Percentiles rank a stretch among this genome's conserved stretches.
phyloP scores from a whole-genome alignment of 2,329 filamentous ascomycete species.

The Rachicladosporium sp. region DNA sequence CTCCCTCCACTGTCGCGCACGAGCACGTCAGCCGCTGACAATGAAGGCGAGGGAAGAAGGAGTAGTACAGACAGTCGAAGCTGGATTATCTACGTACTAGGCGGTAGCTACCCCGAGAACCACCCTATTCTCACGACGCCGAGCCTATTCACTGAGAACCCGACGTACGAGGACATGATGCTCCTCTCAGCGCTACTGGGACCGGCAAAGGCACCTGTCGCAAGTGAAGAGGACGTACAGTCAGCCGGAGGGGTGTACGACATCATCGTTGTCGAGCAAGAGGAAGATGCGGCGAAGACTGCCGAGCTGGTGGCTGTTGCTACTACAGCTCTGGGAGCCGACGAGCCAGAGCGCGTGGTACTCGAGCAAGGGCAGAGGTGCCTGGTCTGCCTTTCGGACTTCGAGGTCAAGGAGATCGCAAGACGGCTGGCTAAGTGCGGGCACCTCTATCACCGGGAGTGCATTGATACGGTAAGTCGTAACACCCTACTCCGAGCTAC shows the following conservation, averaged over 20 bases:
- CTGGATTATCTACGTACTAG: constrained; percentile 62
- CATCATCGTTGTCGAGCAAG: constrained; percentile 26
- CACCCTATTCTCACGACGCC: constrained; percentile 59
- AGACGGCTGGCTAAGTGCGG: constrained; percentile 50
- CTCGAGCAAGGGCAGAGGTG: constrained; percentile 40
- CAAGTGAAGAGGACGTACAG: constrained; percentile 50
- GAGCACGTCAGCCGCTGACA: constrained; percentile 17
- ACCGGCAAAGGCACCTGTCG: constrained; percentile 56
- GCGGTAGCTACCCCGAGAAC: constrained; percentile 57
- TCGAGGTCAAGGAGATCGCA: constrained; percentile 49
- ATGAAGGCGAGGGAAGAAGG: constrained; percentile 10
- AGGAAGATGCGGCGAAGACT: constrained; percentile 9
- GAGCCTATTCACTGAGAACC: constrained; percentile 57
- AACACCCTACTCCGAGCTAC: background rate
- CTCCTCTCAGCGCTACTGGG: constrained; percentile 54
- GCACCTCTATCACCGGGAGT: constrained; percentile 56
- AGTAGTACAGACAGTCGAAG: constrained; percentile 41
- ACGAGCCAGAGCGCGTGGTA: constrained; percentile 16
- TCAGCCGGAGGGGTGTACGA: constrained; percentile 49
- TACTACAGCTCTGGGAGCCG: constrained; percentile 14
- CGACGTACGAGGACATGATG: constrained; percentile 63
- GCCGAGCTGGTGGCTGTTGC: constrained; percentile 23
- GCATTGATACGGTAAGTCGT: constrained; percentile 52
- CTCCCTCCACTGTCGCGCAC: constrained; percentile 37
- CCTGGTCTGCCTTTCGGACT: constrained; percentile 55